A percentile compares a stretch with the other conserved stretches of the same genome.
These are phyloP conservation scores for Verbena officinalis DNA, from an alignment of 257 asterid genomes.

Conservation along the genomic window DNA sequence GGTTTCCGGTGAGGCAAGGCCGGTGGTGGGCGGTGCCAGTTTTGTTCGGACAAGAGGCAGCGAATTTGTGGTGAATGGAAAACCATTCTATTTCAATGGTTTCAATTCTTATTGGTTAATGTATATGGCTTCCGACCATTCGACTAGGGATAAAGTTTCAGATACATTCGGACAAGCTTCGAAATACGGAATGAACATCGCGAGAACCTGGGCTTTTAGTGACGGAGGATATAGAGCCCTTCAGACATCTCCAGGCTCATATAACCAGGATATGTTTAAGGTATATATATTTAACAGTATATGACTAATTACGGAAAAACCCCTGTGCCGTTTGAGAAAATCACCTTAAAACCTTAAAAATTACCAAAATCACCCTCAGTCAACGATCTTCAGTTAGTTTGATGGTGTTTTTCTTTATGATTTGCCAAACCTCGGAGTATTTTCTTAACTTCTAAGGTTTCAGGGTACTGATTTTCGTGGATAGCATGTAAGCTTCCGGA, in stretches of 20 bases:
- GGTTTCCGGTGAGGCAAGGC: neutral
- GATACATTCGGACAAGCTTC: constrained; percentile 17
- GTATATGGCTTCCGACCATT: constrained; percentile 48
- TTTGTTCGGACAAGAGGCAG: constrained; percentile 18
- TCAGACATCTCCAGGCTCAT: neutral
- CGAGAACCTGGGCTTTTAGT: constrained; percentile 22
- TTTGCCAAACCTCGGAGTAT: too few relatives aligned
- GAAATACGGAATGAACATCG: constrained; percentile 14
- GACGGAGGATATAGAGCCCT: constrained; percentile 19
- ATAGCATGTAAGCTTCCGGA: too few relatives aligned
- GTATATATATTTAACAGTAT: neutral
- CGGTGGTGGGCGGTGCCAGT: neutral
- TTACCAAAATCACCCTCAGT: too few relatives aligned
- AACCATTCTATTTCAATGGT: constrained; percentile 53
- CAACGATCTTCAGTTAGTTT: too few relatives aligned
- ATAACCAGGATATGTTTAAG: constrained; percentile 20
- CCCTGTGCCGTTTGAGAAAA: too few relatives aligned
- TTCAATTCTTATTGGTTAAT: constrained; percentile 66
- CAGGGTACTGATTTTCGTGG: too few relatives aligned
- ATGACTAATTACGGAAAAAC: too few relatives aligned
- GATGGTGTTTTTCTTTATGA: too few relatives aligned
- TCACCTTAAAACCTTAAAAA: too few relatives aligned
- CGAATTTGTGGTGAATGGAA: constrained; percentile 44
- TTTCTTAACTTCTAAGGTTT: too few relatives aligned
- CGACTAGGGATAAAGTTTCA: constrained; percentile 43